A percentile compares a stretch with the other conserved stretches of the same genome.
These are phyloP conservation scores for Pleurostoma richardsiae DNA, from an alignment of 2,329 filamentous ascomycete species.

Conservation along the genomic window DNA sequence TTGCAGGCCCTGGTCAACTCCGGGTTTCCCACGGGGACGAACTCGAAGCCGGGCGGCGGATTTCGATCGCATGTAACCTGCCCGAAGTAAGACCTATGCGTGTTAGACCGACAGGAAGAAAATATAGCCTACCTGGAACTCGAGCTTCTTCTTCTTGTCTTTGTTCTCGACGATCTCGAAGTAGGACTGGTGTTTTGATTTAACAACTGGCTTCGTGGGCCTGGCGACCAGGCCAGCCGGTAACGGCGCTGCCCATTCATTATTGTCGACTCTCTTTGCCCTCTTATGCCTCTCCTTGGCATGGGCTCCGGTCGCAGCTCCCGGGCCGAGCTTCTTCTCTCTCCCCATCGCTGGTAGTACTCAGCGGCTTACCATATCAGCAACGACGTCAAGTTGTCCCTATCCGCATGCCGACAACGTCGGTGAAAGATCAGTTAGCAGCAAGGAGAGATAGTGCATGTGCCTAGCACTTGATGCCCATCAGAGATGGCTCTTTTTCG, in stretches of 20 bases:
- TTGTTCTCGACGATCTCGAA: slow-evolving; percentile 62
- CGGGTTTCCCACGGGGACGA: slow-evolving; percentile 59
- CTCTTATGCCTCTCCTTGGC: slow-evolving; percentile 25
- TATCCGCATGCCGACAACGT: background rate
- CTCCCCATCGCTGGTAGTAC: slow-evolving; percentile 17
- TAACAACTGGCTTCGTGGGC: slow-evolving; percentile 26
- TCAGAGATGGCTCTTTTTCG: background rate
- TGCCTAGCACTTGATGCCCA: slow-evolving; percentile 4
- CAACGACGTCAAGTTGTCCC: background rate
- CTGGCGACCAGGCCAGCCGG: slow-evolving; percentile 20
- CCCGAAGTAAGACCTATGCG: slow-evolving; percentile 4
- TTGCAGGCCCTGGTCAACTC: slow-evolving; percentile 57
- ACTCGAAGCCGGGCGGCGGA: slow-evolving; percentile 57
- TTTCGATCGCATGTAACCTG: slow-evolving; percentile 47
- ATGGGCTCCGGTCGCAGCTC: slow-evolving; percentile 14
- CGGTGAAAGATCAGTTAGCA: slow-evolving; percentile 3
- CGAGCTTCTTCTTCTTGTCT: slow-evolving; percentile 60
- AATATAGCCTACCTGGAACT: slow-evolving; percentile 46
- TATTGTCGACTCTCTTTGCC: slow-evolving; percentile 14
- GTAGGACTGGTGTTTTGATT: slow-evolving; percentile 54
- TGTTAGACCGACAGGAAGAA: slow-evolving; percentile 2
- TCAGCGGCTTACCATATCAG: slow-evolving; percentile 17
- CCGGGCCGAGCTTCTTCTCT: slow-evolving; percentile 18
- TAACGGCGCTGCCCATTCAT: slow-evolving; percentile 16
- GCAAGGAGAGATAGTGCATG: background rate